Evolutionary conservation across 2,329 filamentous ascomycete genomes (phyloP), one percentile per base, ranked within the genome.

Genomic region (Lojkania enalia): DNA sequence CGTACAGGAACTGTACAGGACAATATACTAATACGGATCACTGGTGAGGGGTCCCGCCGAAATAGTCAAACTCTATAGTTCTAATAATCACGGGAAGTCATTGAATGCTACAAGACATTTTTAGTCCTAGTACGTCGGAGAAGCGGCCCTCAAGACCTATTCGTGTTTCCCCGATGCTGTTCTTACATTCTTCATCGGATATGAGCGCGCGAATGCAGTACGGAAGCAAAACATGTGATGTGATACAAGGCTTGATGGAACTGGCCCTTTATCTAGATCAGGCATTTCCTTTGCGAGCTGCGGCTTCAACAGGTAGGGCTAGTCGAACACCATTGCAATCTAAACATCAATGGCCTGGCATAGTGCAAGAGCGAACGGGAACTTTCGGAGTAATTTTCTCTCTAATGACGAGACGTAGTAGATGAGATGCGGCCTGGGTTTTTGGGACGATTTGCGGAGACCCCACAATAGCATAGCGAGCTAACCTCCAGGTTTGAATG

Each of bases 371-470:
- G 23, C 23, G 7, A 27, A n/a, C 23, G 7, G 23, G 7, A 27
- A 27, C n/a, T 27, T 23, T 39, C 16, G 36, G 36, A 6, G 36
- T 18, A 39, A 39, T 23, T 39, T 7, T 29, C 36, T 40, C 25
- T 35, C 42, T 39, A 21, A 35, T 39, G 35, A 39, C 42, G 42
- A 44, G 21, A 7, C 9, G 18, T 4, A 32, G 43, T 46, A n/a
- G n/a, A n/a, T n/a, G 43, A 32, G 44, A 33, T 35, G 15, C 44
- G 27, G n/a, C 25, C 41, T 47, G 38, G n/a, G n/a, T 42, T 47
- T 42, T 27, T 21, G 42, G 12, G 21, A 31, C 25, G 33, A 19
- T 39, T 39, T 40, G 14, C n/a, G 21, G 30, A 32, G 38, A 29
- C 20, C 16, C 38, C 30, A 33, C 30, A 33, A 16, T 33, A 9